Percentiles rank a stretch among this genome's conserved stretches.
Conservation (phyloP, 768 basidiomycete genomes). For the Boletus sp. region DNA sequence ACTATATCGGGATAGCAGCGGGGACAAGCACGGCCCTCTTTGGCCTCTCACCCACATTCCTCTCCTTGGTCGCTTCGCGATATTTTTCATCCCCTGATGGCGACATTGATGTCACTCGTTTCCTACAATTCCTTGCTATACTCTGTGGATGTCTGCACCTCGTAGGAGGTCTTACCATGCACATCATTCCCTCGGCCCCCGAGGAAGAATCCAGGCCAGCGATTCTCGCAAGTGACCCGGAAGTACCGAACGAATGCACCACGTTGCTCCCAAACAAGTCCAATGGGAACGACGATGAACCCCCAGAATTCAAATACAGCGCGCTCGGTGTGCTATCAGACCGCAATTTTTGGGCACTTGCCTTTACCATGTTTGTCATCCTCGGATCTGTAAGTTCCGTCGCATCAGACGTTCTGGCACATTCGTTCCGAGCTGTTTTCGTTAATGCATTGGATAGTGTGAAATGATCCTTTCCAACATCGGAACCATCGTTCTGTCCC, state of each 20-base stretch:
- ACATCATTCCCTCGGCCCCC: slow-evolving; percentile 13
- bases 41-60: slow-evolving; percentile 77
- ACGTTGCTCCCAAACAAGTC: slow-evolving; percentile 30
- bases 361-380: slow-evolving; percentile 46
- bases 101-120: slow-evolving; percentile 48
- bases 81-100: slow-evolving; percentile 52
- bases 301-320: slow-evolving; percentile 18
- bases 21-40: slow-evolving; percentile 71
- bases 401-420: no score
- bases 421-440: not conserved
- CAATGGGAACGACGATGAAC: slow-evolving; percentile 20
- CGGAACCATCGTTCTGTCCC: slow-evolving; percentile 69
- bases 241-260: slow-evolving; percentile 29
- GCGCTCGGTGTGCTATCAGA: slow-evolving; percentile 50
- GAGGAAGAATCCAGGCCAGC: slow-evolving; percentile 1
- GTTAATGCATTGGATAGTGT: slow-evolving; percentile 38
- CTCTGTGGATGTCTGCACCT: slow-evolving; percentile 53
- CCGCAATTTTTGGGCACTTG: slow-evolving; percentile 64
- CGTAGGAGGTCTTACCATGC: slow-evolving; percentile 49
- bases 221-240: slow-evolving; percentile 9
- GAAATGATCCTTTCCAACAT: slow-evolving; percentile 87
- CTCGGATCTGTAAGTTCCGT: slow-evolving; percentile 62
- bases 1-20: slow-evolving; percentile 61
- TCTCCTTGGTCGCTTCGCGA: slow-evolving; percentile 60
- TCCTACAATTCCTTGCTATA: slow-evolving; percentile 56